Conservation (phyloP, 164 flowering plant species). For the Berberis vulgaris region DNA sequence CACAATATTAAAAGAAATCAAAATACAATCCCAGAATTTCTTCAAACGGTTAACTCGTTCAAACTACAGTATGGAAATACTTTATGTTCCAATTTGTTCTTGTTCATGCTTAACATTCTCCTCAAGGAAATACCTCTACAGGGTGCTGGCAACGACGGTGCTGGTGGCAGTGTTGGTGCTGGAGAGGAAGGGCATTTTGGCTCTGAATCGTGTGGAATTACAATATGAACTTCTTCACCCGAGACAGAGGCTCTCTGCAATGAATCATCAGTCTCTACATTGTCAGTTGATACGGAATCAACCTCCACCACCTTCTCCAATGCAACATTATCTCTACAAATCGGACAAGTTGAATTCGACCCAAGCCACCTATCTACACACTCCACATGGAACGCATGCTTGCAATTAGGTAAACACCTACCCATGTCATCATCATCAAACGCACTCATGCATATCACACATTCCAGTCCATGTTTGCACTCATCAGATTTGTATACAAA, state of each 20-base stretch:
- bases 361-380: slow-evolving; percentile 70
- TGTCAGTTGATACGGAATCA: not conserved
- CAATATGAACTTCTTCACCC: slow-evolving; percentile 10
- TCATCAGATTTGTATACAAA: slow-evolving; percentile 29
- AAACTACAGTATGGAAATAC: slow-evolving; percentile 25
- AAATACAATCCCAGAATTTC: too few relatives aligned
- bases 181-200: not conserved
- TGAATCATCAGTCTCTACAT: not conserved
- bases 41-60: not conserved
- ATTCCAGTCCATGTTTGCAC: slow-evolving; percentile 24
- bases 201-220: slow-evolving; percentile 7
- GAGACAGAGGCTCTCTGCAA: not conserved
- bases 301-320: slow-evolving; percentile 1
- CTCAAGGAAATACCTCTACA: slow-evolving; percentile 22
- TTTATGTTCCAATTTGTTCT: slow-evolving; percentile 29
- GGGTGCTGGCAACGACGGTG: slow-evolving; percentile 1
- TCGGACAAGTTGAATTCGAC: slow-evolving; percentile 51
- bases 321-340: slow-evolving; percentile 42
- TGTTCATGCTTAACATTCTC: slow-evolving; percentile 39
- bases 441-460: slow-evolving; percentile 47
- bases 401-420: slow-evolving; percentile 36
- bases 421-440: slow-evolving; percentile 47
- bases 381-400: slow-evolving; percentile 51
- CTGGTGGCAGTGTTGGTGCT: not conserved
- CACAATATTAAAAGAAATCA: too few relatives aligned